Evolutionary conservation across 805 yeast species (phyloP).

Genomic region (Candida vartiovaarae): DNA sequence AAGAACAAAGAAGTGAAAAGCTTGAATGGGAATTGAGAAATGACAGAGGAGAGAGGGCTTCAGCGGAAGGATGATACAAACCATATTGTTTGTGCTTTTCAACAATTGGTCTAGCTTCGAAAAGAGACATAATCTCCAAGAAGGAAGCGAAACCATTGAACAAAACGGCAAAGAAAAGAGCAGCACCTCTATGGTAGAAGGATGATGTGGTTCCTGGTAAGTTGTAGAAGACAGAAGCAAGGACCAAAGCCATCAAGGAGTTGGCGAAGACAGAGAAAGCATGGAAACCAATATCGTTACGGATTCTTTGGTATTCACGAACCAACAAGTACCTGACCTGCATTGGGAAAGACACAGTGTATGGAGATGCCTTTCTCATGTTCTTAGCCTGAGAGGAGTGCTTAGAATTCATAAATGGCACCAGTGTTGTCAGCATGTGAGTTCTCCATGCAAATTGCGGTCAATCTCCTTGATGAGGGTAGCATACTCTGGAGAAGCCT

Average conservation of each 20-base stretch:
- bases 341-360: conserved; percentile 42
- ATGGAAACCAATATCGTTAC: conserved; percentile 42
- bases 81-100: conserved; percentile 55
- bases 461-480: conserved; percentile 8
- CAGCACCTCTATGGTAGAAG: conserved; percentile 51
- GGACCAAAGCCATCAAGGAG: conserved; percentile 44
- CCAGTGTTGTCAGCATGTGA: conserved; percentile 30
- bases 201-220: conserved; percentile 35
- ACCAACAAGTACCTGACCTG: conserved; percentile 41
- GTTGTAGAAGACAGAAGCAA: conserved; percentile 54
- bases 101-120: conserved; percentile 40
- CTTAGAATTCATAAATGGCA: conserved; percentile 37
- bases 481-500: conserved; percentile 34
- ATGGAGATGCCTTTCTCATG: conserved; percentile 42
- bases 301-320: conserved; percentile 43
- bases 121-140: conserved; percentile 39
- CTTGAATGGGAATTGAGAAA: conserved; percentile 53
- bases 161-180: conserved; percentile 59
- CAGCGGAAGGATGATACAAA: conserved; percentile 55
- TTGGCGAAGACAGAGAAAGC: conserved; percentile 37
- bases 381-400: conserved; percentile 44
- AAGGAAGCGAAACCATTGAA: conserved; percentile 57
- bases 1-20: conserved; percentile 36
- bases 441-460: conserved; percentile 1
- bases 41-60: conserved; percentile 57